These are phyloP conservation scores for Aspergillus clavatus DNA, from an alignment of 2,329 filamentous ascomycete genomes.

Conservation along the genomic window DNA sequence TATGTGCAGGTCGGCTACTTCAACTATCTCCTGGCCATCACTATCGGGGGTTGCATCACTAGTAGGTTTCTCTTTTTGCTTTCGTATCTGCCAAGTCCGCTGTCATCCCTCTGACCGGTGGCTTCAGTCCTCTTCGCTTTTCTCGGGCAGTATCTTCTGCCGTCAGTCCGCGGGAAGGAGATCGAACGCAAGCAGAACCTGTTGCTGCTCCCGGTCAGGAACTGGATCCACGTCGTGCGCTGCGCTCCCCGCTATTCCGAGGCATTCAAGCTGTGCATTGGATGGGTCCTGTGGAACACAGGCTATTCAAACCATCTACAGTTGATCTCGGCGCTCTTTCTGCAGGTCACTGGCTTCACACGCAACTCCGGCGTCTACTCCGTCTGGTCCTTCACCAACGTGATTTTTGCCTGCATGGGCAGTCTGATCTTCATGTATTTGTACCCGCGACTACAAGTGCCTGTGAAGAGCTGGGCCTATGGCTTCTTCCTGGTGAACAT, in stretches of 20 bases:
- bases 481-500: conserved; percentile 7
- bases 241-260: conserved; percentile 13
- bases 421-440: conserved; percentile 15
- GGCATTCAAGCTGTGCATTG: conserved; percentile 19
- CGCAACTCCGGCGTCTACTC: conserved; percentile 13
- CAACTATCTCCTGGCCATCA: conserved; percentile 12
- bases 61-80: no score
- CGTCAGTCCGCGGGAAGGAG: no score
- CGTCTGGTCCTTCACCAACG: conserved; percentile 17
- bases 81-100: no score
- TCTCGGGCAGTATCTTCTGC: no score
- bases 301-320: conserved; percentile 17
- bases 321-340: conserved; percentile 12
- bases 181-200: background rate
- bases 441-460: conserved; percentile 7
- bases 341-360: conserved; percentile 16
- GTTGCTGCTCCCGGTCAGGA: conserved; percentile 6
- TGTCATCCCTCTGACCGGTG: no score
- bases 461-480: conserved; percentile 9
- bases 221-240: conserved; percentile 12
- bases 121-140: no score
- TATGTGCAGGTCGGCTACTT: conserved; percentile 8
- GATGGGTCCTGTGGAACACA: conserved; percentile 21
- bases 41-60: conserved; percentile 13
- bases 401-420: conserved; percentile 14